phyloP scores from a whole-genome alignment of 306 rosid species.

The Cucurbita ficifolia region DNA sequence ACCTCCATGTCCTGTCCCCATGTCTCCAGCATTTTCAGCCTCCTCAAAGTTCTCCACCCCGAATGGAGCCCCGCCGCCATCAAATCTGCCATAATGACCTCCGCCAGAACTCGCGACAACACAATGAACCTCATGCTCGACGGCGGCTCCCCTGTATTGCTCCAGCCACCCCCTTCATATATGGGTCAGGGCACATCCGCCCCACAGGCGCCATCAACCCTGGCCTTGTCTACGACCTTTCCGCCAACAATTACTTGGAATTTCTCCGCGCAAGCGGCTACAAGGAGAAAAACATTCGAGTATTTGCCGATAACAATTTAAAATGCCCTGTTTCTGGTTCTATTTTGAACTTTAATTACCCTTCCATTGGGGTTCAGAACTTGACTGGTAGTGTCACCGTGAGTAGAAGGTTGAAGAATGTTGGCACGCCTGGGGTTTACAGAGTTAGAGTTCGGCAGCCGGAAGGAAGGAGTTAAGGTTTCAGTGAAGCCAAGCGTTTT shows the following conservation, averaged over 20 bases:
- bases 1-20: no score
- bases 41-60: conserved; percentile 36
- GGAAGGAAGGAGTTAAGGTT: no score
- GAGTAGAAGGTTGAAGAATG: no score
- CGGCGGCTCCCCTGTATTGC: neutral
- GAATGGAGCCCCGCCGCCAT: conserved; percentile 54
- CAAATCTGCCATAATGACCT: conserved; percentile 55
- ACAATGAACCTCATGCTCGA: conserved; percentile 26
- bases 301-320: conserved; percentile 10
- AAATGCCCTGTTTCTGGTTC: no score
- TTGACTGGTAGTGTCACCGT: no score
- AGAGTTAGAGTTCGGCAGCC: conserved; percentile 18
- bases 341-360: no score
- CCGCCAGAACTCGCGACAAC: conserved; percentile 50
- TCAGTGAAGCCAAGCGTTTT: no score
- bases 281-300: conserved; percentile 9
- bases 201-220: conserved; percentile 67
- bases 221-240: conserved; percentile 59
- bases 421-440: conserved; percentile 42
- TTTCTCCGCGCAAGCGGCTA: conserved; percentile 46
- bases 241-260: conserved; percentile 32
- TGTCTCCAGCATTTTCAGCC: no score
- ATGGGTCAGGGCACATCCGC: conserved; percentile 54
- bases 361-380: no score
- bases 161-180: conserved; percentile 29